phyloP scores from a whole-genome alignment of 2,329 filamentous ascomycete genomes.

The Calonectria fujianensis region DNA sequence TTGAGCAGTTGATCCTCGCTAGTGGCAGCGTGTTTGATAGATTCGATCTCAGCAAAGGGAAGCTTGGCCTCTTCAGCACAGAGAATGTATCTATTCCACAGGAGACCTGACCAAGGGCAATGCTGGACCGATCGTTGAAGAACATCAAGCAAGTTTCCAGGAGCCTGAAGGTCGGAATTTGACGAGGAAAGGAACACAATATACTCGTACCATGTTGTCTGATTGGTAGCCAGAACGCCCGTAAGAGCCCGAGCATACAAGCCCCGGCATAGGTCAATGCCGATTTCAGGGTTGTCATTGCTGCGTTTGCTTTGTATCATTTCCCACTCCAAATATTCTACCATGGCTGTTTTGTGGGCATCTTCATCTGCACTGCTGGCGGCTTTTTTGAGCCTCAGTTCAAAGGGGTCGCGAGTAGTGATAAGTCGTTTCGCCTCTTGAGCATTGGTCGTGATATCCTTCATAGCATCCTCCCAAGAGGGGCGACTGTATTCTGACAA shows the following conservation, averaged over 20 bases:
- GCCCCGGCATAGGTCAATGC: conserved; percentile 73
- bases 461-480: conserved; percentile 86
- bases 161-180: conserved; percentile 60
- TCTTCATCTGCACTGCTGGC: conserved; percentile 73
- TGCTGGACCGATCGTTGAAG: conserved; percentile 90
- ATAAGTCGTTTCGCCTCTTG: conserved; percentile 79
- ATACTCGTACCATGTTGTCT: conserved; percentile 89
- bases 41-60: conserved; percentile 87
- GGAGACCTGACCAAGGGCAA: conserved; percentile 91
- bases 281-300: conserved; percentile 65
- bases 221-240: conserved; percentile 81
- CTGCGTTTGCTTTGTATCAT: conserved; percentile 74
- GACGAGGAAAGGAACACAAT: conserved; percentile 81
- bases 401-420: conserved; percentile 77
- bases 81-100: conserved; percentile 94
- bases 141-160: conserved; percentile 77
- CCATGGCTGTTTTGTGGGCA: conserved; percentile 70
- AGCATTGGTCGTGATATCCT: conserved; percentile 78
- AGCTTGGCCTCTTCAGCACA: conserved; percentile 86
- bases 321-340: conserved; percentile 91
- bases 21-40: conserved; percentile 94
- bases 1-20: conserved; percentile 89
- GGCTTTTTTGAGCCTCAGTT: conserved; percentile 79
- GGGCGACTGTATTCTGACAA: conserved; percentile 81
- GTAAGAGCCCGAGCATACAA: conserved; percentile 87